A percentile compares a stretch with the other conserved stretches of the same genome.
phyloP scores from a whole-genome alignment of 495 filamentous ascomycete genomes.

The Apodospora peruviana region DNA sequence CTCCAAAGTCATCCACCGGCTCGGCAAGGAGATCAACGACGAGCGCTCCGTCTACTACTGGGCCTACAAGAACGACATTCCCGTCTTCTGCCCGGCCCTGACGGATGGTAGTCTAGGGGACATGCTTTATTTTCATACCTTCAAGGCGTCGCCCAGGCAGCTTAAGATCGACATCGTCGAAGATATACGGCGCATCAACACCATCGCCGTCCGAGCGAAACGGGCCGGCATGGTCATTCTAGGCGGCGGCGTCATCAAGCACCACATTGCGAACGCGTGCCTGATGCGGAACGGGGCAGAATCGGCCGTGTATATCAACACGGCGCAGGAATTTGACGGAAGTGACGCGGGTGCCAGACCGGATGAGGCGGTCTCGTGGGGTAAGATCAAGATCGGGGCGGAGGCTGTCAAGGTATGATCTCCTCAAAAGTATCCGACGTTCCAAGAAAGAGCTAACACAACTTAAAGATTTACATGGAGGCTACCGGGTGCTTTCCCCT shows the following conservation, averaged over 20 bases:
- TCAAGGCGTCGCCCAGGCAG: slow-evolving; percentile 70
- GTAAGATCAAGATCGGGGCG: slow-evolving; percentile 86
- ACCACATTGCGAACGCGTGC: slow-evolving; percentile 95
- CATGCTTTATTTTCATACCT: slow-evolving; percentile 97
- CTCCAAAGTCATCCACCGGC: slow-evolving; percentile 72
- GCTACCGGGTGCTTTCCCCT: slow-evolving; percentile 89
- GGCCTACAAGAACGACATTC: slow-evolving; percentile 90
- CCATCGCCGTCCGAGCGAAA: slow-evolving; percentile 75
- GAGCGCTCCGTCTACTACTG: slow-evolving; percentile 87
- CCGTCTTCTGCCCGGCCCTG: slow-evolving; percentile 91
- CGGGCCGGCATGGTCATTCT: slow-evolving; percentile 90
- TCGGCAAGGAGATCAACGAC: slow-evolving; percentile 90
- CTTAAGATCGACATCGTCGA: slow-evolving; percentile 82
- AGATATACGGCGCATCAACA: slow-evolving; percentile 85
- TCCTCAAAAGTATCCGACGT: background rate
- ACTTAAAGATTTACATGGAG: slow-evolving; percentile 73
- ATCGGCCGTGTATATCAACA: slow-evolving; percentile 94
- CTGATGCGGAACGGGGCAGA: slow-evolving; percentile 97
- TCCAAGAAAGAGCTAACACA: background rate
- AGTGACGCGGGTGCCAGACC: slow-evolving; percentile 94
- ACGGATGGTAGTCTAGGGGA: slow-evolving; percentile 94
- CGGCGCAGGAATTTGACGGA: slow-evolving; percentile 92
- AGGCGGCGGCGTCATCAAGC: slow-evolving; percentile 89
- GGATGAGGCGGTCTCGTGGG: slow-evolving; percentile 97
- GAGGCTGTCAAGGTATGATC: slow-evolving; percentile 73